A percentile compares a stretch with the other conserved stretches of the same genome.
phyloP scores from a whole-genome alignment of 805 yeast genomes.

The Komagataella ulmi region DNA sequence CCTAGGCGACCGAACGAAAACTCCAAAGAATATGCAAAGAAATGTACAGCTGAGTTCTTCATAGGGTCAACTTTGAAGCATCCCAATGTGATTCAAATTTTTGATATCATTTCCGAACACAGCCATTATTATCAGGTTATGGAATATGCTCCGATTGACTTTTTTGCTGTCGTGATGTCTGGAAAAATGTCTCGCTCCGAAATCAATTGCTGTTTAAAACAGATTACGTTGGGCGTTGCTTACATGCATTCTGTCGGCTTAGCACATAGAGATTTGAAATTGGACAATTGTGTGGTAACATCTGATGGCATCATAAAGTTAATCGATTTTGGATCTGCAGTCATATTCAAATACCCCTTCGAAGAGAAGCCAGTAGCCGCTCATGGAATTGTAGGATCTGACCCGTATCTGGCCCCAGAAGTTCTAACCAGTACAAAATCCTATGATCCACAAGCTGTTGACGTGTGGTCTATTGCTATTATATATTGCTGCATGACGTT shows the following conservation, averaged over 20 bases:
- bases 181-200: conserved; percentile 73
- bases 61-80: conserved; percentile 75
- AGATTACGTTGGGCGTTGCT: conserved; percentile 56
- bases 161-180: conserved; percentile 80
- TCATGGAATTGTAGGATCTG: conserved; percentile 75
- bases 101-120: conserved; percentile 59
- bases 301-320: conserved; percentile 60
- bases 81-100: conserved; percentile 67
- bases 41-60: conserved; percentile 82
- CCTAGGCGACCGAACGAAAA: conserved; percentile 58
- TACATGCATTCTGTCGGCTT: conserved; percentile 69
- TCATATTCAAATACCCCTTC: conserved; percentile 67
- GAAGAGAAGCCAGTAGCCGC: conserved; percentile 44
- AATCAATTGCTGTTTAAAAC: conserved; percentile 71
- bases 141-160: conserved; percentile 80
- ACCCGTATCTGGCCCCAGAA: conserved; percentile 81
- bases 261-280: conserved; percentile 72
- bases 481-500: conserved; percentile 81
- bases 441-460: conserved; percentile 70
- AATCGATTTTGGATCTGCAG: conserved; percentile 79
- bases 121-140: conserved; percentile 68
- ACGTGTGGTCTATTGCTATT: conserved; percentile 76
- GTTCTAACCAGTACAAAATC: conserved; percentile 37
- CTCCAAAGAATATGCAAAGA: conserved; percentile 67
- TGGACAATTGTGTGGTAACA: conserved; percentile 75